phyloP scores from a whole-genome alignment of 2,329 filamentous ascomycete species.

The Alternaria sp. region DNA sequence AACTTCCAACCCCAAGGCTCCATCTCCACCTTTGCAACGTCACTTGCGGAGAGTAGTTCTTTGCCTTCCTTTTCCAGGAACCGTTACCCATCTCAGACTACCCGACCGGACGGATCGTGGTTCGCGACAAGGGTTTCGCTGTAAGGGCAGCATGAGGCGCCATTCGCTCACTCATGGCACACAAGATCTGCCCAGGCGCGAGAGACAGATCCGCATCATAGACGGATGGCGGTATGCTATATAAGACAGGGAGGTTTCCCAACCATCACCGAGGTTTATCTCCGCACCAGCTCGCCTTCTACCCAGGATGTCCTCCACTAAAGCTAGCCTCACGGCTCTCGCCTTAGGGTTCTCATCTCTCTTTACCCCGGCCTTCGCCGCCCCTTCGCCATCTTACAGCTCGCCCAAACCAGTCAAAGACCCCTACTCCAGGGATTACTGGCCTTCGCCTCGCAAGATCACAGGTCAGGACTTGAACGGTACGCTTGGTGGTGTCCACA shows the following conservation, averaged over 20 bases:
- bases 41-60: not conserved
- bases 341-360: not conserved
- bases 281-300: not conserved
- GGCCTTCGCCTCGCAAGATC: conserved; percentile 5
- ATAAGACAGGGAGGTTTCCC: not conserved
- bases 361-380: not conserved
- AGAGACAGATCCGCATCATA: not conserved
- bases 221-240: not conserved
- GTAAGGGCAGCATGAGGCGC: not conserved
- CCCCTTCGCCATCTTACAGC: not conserved
- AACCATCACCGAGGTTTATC: not conserved
- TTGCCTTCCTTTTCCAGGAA: not conserved
- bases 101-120: not conserved
- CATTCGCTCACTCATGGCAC: not conserved
- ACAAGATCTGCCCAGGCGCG: not conserved
- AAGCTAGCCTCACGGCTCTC: not conserved
- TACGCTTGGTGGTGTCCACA: conserved; percentile 10
- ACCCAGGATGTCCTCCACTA: not conserved
- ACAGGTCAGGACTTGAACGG: conserved; percentile 8
- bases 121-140: not conserved
- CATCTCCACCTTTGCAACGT: not conserved
- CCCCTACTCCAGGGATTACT: not conserved
- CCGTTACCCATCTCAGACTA: not conserved
- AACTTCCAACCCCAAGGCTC: not conserved
- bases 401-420: not conserved